phyloP scores from a whole-genome alignment of 108 stramenopile species.

The Cyclotella kingstonii region DNA sequence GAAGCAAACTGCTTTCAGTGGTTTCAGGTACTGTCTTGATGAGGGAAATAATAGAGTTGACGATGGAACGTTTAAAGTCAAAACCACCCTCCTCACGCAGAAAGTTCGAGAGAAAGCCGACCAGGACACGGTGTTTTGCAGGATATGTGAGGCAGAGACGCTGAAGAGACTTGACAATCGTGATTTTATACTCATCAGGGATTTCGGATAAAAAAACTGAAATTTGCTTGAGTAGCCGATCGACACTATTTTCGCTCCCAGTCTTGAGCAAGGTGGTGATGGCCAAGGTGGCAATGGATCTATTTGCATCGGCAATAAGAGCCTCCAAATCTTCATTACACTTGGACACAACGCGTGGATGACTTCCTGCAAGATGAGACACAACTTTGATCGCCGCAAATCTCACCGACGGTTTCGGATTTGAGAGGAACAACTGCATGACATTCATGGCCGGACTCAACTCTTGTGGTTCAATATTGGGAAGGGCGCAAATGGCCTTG shows the following conservation, averaged over 20 bases:
- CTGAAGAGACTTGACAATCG: constrained; percentile 77
- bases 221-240: constrained; percentile 97
- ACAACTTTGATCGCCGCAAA: constrained; percentile 96
- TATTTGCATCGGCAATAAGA: constrained; percentile 92
- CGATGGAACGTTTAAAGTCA: constrained; percentile 87
- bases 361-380: constrained; percentile 85
- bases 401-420: constrained; percentile 91
- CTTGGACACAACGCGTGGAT: constrained; percentile 93
- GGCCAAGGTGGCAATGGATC: constrained; percentile 97
- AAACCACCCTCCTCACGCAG: constrained; percentile 86
- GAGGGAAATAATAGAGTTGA: constrained; percentile 76
- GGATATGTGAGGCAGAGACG: constrained; percentile 85
- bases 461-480: constrained; percentile 91
- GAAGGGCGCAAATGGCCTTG: constrained; percentile 94
- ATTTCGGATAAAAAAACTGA: constrained; percentile 97
- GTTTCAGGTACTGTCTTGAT: constrained; percentile 77
- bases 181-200: constrained; percentile 97
- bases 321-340: constrained; percentile 99
- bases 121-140: constrained; percentile 73
- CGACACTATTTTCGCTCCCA: constrained; percentile 92
- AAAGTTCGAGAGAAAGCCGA: constrained; percentile 83
- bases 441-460: constrained; percentile 95
- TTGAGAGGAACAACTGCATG: constrained; percentile 92
- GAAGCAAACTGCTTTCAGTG: constrained; percentile 73
- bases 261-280: constrained; percentile 99